These are phyloP conservation scores for Wickerhamomyces queroliae DNA, from an alignment of 805 yeast genomes.

Conservation along the genomic window DNA sequence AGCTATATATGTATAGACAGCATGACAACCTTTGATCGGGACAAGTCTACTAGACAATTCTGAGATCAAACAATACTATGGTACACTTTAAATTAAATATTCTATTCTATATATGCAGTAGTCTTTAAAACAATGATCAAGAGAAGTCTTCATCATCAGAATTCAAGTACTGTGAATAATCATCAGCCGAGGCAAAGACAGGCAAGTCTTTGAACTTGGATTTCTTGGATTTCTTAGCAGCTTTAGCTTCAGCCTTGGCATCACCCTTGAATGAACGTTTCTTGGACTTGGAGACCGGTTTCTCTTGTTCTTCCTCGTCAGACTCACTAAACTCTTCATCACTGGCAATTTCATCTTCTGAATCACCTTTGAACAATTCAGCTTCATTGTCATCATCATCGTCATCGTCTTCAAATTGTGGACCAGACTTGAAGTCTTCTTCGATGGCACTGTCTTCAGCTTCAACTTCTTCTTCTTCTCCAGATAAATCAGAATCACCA, in stretches of 20 bases:
- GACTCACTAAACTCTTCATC: conserved; percentile 29
- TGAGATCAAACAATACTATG: too few relatives aligned
- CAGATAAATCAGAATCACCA: conserved; percentile 23
- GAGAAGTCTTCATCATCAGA: conserved; percentile 51
- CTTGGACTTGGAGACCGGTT: conserved; percentile 18
- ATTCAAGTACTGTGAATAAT: conserved; percentile 66
- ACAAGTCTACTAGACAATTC: too few relatives aligned
- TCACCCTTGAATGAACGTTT: conserved; percentile 23
- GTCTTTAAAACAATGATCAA: background rate
- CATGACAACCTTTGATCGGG: too few relatives aligned
- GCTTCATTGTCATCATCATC: conserved; percentile 26
- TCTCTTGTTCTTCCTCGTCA: conserved; percentile 22
- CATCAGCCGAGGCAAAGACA: conserved; percentile 83
- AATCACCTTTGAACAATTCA: conserved; percentile 29
- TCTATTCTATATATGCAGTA: background rate
- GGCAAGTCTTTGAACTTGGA: conserved; percentile 66
- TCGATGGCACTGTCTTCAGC: conserved; percentile 26
- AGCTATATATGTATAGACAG: too few relatives aligned
- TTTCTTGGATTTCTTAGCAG: conserved; percentile 35
- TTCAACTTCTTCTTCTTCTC: conserved; percentile 14
- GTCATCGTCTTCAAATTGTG: conserved; percentile 27
- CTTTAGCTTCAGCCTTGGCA: conserved; percentile 8
- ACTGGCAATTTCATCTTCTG: conserved; percentile 31
- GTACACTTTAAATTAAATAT: conserved; percentile 1
- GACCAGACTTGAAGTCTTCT: conserved; percentile 21